Evolutionary conservation across 1,284 basidiomycete species (phyloP).

Genomic region (Porphyrellus sp.): DNA sequence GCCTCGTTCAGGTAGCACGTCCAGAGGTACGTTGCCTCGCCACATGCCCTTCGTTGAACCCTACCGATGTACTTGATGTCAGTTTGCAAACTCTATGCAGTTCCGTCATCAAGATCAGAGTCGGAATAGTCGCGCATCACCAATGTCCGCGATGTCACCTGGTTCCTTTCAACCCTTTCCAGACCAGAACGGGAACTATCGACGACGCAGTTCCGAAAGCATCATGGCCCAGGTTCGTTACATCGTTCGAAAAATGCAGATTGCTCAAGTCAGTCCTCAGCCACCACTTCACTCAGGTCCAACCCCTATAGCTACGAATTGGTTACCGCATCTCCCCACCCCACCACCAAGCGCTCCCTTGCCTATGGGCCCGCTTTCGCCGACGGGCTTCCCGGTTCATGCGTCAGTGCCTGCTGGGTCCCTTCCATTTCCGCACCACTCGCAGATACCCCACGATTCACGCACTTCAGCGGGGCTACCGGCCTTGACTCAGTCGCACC

Average conservation of each 20-base stretch:
- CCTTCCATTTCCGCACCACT: constrained; percentile 6
- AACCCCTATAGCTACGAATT: constrained; percentile 16
- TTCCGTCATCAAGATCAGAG: constrained; percentile 8
- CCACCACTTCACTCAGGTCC: constrained; percentile 9
- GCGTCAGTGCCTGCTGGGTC: constrained; percentile 7
- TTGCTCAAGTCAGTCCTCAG: constrained; percentile 13
- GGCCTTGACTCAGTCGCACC: constrained; percentile 1
- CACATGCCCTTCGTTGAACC: not conserved
- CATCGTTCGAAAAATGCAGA: not conserved
- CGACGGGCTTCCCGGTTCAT: constrained; percentile 13
- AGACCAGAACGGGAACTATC: constrained; percentile 6
- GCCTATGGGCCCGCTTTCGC: constrained; percentile 4
- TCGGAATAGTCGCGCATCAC: constrained; percentile 5
- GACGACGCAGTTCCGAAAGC: constrained; percentile 20
- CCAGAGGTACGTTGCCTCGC: constrained; percentile 14
- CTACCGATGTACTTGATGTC: not conserved
- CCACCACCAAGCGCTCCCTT: constrained; percentile 21
- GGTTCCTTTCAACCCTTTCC: constrained; percentile 1
- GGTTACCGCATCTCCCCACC: constrained; percentile 21
- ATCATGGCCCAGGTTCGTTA: constrained; percentile 20
- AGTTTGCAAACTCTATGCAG: constrained; percentile 1
- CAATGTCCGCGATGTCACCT: constrained; percentile 6
- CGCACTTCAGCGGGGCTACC: constrained; percentile 5
- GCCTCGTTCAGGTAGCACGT: constrained; percentile 5
- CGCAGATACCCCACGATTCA: constrained; percentile 4